These are phyloP conservation scores for Agrocybe praecox DNA, from an alignment of 768 basidiomycete species.

Conservation along the genomic window DNA sequence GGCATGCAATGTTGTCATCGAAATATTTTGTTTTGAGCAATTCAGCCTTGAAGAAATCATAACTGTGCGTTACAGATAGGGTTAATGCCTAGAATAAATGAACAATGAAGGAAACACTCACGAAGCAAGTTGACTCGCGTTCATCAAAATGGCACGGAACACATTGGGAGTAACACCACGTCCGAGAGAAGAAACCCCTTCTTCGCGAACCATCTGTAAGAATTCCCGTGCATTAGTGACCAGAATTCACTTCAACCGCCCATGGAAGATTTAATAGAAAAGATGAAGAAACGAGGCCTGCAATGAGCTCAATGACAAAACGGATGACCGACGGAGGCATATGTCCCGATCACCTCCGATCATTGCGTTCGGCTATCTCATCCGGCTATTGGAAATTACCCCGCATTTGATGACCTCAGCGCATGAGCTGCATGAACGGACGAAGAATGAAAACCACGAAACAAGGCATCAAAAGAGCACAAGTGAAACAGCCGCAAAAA, in stretches of 20 bases:
- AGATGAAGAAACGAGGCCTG: no score
- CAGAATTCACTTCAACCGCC: no score
- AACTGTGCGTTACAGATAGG: constrained; percentile 40
- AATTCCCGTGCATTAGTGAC: neutral
- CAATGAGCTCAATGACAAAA: neutral
- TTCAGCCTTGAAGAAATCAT: constrained; percentile 91
- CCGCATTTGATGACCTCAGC: neutral
- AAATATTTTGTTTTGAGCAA: constrained; percentile 73
- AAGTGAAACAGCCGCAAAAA: neutral
- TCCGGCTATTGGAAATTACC: neutral
- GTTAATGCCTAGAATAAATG: neutral
- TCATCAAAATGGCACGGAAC: constrained; percentile 86
- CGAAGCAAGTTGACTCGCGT: constrained; percentile 91
- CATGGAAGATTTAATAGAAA: no score
- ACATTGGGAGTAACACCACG: constrained; percentile 87
- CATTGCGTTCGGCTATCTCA: neutral
- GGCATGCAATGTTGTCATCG: constrained; percentile 79
- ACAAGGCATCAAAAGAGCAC: neutral
- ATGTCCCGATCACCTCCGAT: neutral
- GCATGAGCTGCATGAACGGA: neutral
- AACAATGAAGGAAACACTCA: constrained; percentile 36
- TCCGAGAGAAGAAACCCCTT: constrained; percentile 73
- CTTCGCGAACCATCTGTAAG: constrained; percentile 81
- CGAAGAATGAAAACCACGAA: neutral
- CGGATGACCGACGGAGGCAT: neutral